Conservation (phyloP, 331 rosid species). For the Cydonia oblonga region DNA sequence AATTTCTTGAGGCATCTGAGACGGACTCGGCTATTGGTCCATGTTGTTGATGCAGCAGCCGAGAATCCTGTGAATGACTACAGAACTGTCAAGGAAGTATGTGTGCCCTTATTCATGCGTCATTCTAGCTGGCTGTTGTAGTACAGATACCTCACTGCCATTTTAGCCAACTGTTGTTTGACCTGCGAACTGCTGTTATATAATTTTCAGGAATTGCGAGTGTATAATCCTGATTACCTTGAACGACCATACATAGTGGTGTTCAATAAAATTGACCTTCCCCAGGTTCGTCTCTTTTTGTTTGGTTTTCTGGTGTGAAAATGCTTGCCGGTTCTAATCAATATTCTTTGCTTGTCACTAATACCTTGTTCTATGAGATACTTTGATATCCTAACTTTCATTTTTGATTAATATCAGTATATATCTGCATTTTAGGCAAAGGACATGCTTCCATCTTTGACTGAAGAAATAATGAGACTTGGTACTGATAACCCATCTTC, state of each 20-base stretch:
- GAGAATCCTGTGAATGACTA: conserved; percentile 77
- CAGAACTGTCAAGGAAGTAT: conserved; percentile 84
- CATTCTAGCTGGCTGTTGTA: not conserved
- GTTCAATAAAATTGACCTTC: conserved; percentile 86
- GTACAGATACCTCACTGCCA: not conserved
- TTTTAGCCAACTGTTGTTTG: not conserved
- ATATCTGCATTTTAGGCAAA: conserved; percentile 39
- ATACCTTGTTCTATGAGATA: not conserved
- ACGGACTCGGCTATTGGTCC: conserved; percentile 83
- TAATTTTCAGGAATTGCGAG: conserved; percentile 73
- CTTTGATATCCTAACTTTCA: not conserved
- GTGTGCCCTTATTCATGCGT: not conserved
- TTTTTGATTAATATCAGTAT: not conserved
- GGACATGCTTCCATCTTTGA: conserved; percentile 46
- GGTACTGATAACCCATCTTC: conserved; percentile 36
- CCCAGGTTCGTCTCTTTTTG: conserved; percentile 19
- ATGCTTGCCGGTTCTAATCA: not conserved
- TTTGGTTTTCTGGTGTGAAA: not conserved
- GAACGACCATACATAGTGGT: conserved; percentile 83
- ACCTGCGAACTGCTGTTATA: conserved; percentile 4
- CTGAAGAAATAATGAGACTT: conserved; percentile 54
- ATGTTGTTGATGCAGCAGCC: conserved; percentile 83
- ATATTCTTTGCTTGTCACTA: not conserved
- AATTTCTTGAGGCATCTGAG: conserved; percentile 86
- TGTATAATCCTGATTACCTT: conserved; percentile 92